A percentile compares a stretch with the other conserved stretches of the same genome.
These are phyloP conservation scores for Crucibulum laeve DNA, from an alignment of 768 basidiomycete species.

Conservation along the genomic window DNA sequence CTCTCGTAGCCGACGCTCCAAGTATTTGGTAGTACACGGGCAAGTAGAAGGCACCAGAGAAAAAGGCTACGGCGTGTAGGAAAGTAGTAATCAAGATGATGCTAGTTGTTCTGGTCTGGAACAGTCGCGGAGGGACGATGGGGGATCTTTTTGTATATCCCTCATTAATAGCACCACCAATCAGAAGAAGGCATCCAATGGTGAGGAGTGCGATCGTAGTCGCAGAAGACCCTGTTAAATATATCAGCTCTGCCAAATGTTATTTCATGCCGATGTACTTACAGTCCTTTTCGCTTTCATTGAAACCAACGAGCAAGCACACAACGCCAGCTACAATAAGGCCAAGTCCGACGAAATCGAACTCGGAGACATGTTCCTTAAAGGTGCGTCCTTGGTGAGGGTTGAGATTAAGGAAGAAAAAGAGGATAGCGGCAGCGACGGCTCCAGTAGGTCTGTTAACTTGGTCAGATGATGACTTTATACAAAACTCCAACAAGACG, in stretches of 20 bases:
- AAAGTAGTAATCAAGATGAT: slow-evolving; percentile 55
- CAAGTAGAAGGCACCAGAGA: slow-evolving; percentile 61
- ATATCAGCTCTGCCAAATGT: not conserved
- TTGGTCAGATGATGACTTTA: slow-evolving; percentile 1
- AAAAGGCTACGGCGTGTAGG: slow-evolving; percentile 63
- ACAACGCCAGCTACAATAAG: slow-evolving; percentile 65
- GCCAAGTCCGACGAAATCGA: slow-evolving; percentile 68
- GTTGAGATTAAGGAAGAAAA: slow-evolving; percentile 77
- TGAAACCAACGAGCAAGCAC: slow-evolving; percentile 67
- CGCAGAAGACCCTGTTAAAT: slow-evolving; percentile 47
- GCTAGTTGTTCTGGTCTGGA: slow-evolving; percentile 74
- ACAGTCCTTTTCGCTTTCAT: slow-evolving; percentile 67
- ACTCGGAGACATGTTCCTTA: slow-evolving; percentile 53
- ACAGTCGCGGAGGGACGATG: slow-evolving; percentile 71
- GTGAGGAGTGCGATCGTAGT: slow-evolving; percentile 61
- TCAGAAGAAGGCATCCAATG: slow-evolving; percentile 50
- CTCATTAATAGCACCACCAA: slow-evolving; percentile 56
- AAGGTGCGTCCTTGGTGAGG: slow-evolving; percentile 60
- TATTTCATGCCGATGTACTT: slow-evolving; percentile 16
- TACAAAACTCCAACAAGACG: slow-evolving; percentile 11
- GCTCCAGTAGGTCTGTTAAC: slow-evolving; percentile 65
- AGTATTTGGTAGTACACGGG: slow-evolving; percentile 78
- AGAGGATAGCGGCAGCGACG: slow-evolving; percentile 54
- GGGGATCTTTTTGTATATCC: slow-evolving; percentile 57
- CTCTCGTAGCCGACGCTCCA: slow-evolving; percentile 67